Base-by-base conservation (phyloP, 2,329 filamentous ascomycete genomes). In the Aureobasidium sp. region DNA sequence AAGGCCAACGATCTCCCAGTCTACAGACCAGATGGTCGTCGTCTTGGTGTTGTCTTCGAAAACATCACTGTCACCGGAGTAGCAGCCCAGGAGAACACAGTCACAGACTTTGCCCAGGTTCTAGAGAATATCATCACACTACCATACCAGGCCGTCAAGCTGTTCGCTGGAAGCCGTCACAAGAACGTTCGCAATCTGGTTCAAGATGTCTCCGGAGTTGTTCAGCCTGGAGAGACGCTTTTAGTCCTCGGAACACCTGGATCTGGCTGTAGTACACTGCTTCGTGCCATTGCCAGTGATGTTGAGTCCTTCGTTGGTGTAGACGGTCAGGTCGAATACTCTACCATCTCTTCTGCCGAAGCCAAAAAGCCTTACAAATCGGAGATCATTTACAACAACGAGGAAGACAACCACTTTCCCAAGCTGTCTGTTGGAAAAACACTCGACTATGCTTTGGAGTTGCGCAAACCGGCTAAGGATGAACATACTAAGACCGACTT, bases 341-440 rank as follows among this genome's bases (percentile, higher is more conserved):
- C 50, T 3, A 61, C 57, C 7, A 79, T 88, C 68, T 76, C 81
- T 2, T 81, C 88, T 62, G 75, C 87, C 68, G 83, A 89, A 70
- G 91, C 91, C 86, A 82, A 87, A 71, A 82, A 82, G 13, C 77
- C 81, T 59, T 90, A 91, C 74, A 85, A 87, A 27, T 89, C 89
- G 66, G 77, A 78, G 53, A 72, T 73, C 5, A 70, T 78, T 6
- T 79, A 79, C 69, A 78, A 77, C 63, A 73, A 75, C 55, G 77
- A 79, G 64, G 75, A 77, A 4, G 77, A 79, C 65, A 76, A 75
- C 61, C 82, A 84, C 64, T 84, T 85, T 59, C 81, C 82, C 5
- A 79, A 82, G 68, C 71, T 85, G 29, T 82, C 81, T 2, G 81
- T 84, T 1, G 79, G 81, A 0, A 74, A 85, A 64, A 85, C 82